phyloP scores from a whole-genome alignment of 306 rosid genomes.

The Cyamopsis tetragonoloba region DNA sequence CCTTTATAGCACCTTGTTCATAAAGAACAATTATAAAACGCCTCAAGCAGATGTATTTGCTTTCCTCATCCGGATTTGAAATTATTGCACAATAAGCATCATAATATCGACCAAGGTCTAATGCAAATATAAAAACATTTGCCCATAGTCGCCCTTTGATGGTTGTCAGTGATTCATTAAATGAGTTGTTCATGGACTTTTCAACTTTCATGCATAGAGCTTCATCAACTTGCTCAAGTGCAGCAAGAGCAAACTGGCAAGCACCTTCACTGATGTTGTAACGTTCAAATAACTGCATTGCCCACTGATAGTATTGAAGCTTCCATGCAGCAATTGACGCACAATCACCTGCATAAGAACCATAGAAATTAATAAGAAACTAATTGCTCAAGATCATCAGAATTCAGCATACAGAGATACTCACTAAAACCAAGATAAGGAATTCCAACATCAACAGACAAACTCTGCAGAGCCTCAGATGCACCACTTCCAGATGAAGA shows the following conservation, averaged over 20 bases:
- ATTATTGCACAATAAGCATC: slow-evolving; percentile 96
- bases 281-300: slow-evolving; percentile 90
- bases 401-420: slow-evolving; percentile 31
- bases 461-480: slow-evolving; percentile 76
- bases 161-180: slow-evolving; percentile 55
- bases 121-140: slow-evolving; percentile 80
- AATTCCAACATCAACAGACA: slow-evolving; percentile 56
- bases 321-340: slow-evolving; percentile 64
- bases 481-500: slow-evolving; percentile 80
- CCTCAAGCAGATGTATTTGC: slow-evolving; percentile 85
- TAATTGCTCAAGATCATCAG: slow-evolving; percentile 14
- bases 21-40: slow-evolving; percentile 86
- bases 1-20: slow-evolving; percentile 81
- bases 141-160: slow-evolving; percentile 93
- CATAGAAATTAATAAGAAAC: background rate
- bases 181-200: slow-evolving; percentile 28
- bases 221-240: slow-evolving; percentile 96
- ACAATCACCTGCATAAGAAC: slow-evolving; percentile 44
- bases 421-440: slow-evolving; percentile 60
- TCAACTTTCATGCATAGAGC: slow-evolving; percentile 42
- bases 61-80: slow-evolving; percentile 96
- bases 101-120: slow-evolving; percentile 70
- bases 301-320: slow-evolving; percentile 90
- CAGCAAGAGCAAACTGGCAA: slow-evolving; percentile 95
- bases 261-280: slow-evolving; percentile 82